Evolutionary conservation across 2,329 filamentous ascomycete species (phyloP), one percentile per base, ranked within the genome.

Genomic region (Cadophora sp.): DNA sequence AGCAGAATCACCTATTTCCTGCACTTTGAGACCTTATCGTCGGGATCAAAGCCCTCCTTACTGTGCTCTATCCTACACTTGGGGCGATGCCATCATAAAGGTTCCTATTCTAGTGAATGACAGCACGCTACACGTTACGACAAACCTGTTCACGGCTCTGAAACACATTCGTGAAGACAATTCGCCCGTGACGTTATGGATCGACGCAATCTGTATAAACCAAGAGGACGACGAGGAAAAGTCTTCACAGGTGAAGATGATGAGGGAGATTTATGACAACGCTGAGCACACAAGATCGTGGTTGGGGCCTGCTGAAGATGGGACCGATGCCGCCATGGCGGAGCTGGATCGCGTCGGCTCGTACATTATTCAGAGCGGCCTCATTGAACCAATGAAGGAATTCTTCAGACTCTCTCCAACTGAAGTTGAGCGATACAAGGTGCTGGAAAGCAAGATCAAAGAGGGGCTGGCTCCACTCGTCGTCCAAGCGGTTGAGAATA

Each of bases 11-110:
- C 51, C 51, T 4, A n/a, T 55, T 14, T 55, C 51, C 24, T 55
- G 51, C 51, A 31, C 26, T 31, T 31, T 55, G 26, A 31, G 1
- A n/a, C 4, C 51, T 29, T 55, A 55, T 12, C 61, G 29, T 43
- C 53, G 55, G 29, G 56, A 60, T n/a, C 51, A 70, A 16, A 67
- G 65, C 12, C 56, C 63, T 3, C 26, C 64, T 26, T 64, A 65
- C 37, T 43, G 65, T 27, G 74, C 75, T 31, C 64, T 77, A 40
- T 78, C 75, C 2, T 78, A 77, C 65, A 73, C 64, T 19, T 75
- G 76, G 74, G 75, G 75, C 0, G 67, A 69, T 26, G 26, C 68
- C 12, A 62, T 50, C 31, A 64, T 58, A 29, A 67, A 64, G 8
- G 62, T 69, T 11, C 51, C 40, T 12, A 73, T 76, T 5, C 11